Conservation (phyloP, 2,329 filamentous ascomycete genomes). For the Xylaria sp. region DNA sequence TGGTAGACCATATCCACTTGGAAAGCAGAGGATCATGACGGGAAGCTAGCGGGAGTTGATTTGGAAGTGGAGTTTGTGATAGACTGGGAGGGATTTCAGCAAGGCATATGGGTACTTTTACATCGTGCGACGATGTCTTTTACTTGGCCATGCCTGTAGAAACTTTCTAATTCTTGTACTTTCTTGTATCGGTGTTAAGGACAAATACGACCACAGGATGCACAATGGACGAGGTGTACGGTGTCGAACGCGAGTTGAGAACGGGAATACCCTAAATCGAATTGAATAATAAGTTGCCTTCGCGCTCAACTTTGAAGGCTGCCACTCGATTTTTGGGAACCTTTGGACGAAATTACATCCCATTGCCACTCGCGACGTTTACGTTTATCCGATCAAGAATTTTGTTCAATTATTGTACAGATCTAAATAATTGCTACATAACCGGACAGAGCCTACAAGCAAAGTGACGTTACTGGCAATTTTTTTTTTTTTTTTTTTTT, state of each 20-base stretch:
- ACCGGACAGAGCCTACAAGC: not conserved
- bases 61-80: conserved; percentile 43
- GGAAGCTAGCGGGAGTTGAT: conserved; percentile 51
- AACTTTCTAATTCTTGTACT: conserved; percentile 57
- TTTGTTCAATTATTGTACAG: conserved; percentile 43
- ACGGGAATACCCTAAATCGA: conserved; percentile 37
- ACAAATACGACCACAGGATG: conserved; percentile 51
- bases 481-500: not conserved
- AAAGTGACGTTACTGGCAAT: not conserved
- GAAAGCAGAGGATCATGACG: conserved; percentile 51
- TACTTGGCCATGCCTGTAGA: conserved; percentile 47
- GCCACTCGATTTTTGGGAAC: conserved; percentile 14
- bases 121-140: conserved; percentile 54
- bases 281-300: conserved; percentile 32
- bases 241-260: conserved; percentile 45
- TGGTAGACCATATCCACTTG: conserved; percentile 48
- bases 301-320: conserved; percentile 20
- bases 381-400: conserved; percentile 41
- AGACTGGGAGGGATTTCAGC: conserved; percentile 46
- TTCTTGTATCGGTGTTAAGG: conserved; percentile 54
- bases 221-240: conserved; percentile 50
- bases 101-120: conserved; percentile 49
- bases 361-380: conserved; percentile 24
- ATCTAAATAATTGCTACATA: conserved; percentile 19
- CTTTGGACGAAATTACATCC: conserved; percentile 44